Evolutionary conservation across 768 basidiomycete species (phyloP).

Genomic region (Leccinum sublutescens): DNA sequence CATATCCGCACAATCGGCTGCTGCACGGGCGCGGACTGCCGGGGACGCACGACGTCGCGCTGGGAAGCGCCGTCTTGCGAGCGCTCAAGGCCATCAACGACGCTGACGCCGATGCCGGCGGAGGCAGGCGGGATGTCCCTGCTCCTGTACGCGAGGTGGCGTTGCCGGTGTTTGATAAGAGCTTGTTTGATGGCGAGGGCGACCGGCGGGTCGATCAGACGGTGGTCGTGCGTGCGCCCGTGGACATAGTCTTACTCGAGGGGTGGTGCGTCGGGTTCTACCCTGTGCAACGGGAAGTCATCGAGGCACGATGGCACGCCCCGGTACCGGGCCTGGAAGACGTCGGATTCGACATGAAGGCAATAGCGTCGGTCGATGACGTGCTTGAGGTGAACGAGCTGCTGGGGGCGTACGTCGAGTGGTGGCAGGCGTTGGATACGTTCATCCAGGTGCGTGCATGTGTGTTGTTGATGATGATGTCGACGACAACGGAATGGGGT

Average conservation of each 20-base stretch:
- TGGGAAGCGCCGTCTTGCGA: constrained; percentile 55
- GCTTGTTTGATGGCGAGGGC: constrained; percentile 74
- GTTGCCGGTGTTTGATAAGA: constrained; percentile 88
- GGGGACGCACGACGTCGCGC: constrained; percentile 82
- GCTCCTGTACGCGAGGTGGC: constrained; percentile 30
- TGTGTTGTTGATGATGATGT: neutral
- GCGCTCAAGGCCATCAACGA: constrained; percentile 46
- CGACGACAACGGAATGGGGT: constrained; percentile 2
- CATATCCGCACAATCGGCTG: constrained; percentile 55
- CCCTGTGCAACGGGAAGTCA: constrained; percentile 50
- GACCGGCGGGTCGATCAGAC: constrained; percentile 57
- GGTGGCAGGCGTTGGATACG: constrained; percentile 72
- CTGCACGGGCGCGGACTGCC: constrained; percentile 87
- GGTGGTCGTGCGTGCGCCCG: constrained; percentile 44
- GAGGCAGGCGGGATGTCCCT: neutral
- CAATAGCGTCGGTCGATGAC: constrained; percentile 47
- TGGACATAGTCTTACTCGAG: constrained; percentile 89
- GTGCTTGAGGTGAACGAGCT: constrained; percentile 62
- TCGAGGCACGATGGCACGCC: constrained; percentile 52
- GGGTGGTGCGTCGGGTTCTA: constrained; percentile 95
- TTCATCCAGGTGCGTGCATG: constrained; percentile 66
- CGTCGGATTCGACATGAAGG: constrained; percentile 30
- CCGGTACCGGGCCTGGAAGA: constrained; percentile 19
- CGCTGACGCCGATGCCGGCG: neutral
- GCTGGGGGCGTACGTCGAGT: constrained; percentile 54